phyloP scores from a whole-genome alignment of 2,329 filamentous ascomycete genomes.

The Shiraia bambusicola region DNA sequence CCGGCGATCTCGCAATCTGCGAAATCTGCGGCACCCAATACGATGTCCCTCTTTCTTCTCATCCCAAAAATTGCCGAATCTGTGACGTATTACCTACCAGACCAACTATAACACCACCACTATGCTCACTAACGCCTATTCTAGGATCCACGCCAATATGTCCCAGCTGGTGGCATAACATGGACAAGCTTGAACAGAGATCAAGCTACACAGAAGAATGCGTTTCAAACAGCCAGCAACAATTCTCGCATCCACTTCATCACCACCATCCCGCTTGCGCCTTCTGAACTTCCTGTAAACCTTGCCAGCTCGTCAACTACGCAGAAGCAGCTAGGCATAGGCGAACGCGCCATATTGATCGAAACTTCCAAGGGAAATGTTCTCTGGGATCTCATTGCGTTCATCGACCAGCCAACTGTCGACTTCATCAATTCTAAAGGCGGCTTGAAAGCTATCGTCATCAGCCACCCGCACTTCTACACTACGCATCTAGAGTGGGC shows the following conservation, averaged over 20 bases:
- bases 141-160: slow-evolving; percentile 66
- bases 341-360: slow-evolving; percentile 71
- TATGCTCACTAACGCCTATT: slow-evolving; percentile 8
- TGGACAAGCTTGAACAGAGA: slow-evolving; percentile 63
- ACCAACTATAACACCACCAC: slow-evolving; percentile 1
- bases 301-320: slow-evolving; percentile 42
- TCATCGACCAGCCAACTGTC: slow-evolving; percentile 66
- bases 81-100: slow-evolving; percentile 62
- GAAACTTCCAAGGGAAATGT: slow-evolving; percentile 67
- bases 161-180: slow-evolving; percentile 63
- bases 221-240: slow-evolving; percentile 51
- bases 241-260: slow-evolving; percentile 52
- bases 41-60: slow-evolving; percentile 52
- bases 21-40: slow-evolving; percentile 71
- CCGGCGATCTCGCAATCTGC: slow-evolving; percentile 59
- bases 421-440: slow-evolving; percentile 60
- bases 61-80: slow-evolving; percentile 63
- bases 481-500: slow-evolving; percentile 76
- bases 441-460: slow-evolving; percentile 69
- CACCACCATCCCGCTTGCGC: slow-evolving; percentile 39
- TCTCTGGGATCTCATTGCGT: slow-evolving; percentile 76
- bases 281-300: slow-evolving; percentile 21
- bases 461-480: slow-evolving; percentile 82
- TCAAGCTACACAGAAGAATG: slow-evolving; percentile 53
- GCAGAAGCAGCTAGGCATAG: slow-evolving; percentile 64